These are phyloP conservation scores for Neospora caninum DNA, from an alignment of 169 alveolate species.

Conservation along the genomic window DNA sequence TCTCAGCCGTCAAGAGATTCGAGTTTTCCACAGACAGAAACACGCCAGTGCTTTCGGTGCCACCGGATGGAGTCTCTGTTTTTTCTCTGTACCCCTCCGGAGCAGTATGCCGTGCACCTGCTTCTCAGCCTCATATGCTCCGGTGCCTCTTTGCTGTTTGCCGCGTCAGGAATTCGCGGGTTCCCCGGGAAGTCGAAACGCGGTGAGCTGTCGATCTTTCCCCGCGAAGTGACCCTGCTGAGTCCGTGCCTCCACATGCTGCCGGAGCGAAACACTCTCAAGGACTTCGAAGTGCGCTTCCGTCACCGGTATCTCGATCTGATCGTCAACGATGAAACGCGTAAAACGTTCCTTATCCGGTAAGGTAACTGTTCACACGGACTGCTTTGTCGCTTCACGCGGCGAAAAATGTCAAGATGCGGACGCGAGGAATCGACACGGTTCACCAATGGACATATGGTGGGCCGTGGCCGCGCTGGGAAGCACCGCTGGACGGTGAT, in stretches of 20 bases:
- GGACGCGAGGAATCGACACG: no score
- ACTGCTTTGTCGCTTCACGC: not conserved
- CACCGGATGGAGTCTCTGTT: no score
- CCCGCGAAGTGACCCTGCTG: conserved; percentile 85
- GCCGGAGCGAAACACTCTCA: conserved; percentile 95
- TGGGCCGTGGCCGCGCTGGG: no score
- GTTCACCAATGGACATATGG: no score
- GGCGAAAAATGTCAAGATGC: not conserved
- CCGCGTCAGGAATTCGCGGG: conserved; percentile 72
- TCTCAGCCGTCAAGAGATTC: not conserved
- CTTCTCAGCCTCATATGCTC: not conserved
- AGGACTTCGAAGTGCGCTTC: conserved; percentile 93
- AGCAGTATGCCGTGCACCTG: no score
- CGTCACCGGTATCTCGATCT: conserved; percentile 98
- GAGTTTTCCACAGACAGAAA: no score
- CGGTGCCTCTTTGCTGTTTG: conserved; percentile 4
- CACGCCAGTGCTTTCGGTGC: no score
- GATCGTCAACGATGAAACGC: conserved; percentile 89
- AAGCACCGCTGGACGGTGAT: no score
- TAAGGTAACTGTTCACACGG: conserved; percentile 48
- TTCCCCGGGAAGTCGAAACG: conserved; percentile 91
- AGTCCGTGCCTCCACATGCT: conserved; percentile 97
- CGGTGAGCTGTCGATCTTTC: conserved; percentile 97
- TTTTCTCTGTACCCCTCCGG: no score
- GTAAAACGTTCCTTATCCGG: conserved; percentile 90